Evolutionary conservation across 345 rosid genomes (phyloP).

Genomic region (Alliaria petiolata): DNA sequence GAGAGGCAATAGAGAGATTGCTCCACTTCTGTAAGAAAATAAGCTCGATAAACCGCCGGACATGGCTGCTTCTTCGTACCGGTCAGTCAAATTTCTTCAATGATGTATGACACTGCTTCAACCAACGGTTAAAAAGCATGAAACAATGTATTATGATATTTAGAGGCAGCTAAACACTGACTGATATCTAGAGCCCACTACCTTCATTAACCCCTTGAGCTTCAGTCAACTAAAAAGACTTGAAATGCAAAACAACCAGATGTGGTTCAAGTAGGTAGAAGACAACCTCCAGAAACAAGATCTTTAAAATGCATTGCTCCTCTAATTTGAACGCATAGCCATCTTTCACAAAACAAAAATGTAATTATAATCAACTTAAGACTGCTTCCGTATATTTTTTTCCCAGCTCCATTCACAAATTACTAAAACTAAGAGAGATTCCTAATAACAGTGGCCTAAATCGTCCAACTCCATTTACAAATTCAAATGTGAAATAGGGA

Average conservation of each 20-base stretch:
- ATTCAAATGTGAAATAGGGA: not conserved
- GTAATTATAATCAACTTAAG: not conserved
- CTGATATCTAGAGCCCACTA: not conserved
- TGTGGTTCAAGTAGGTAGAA: not conserved
- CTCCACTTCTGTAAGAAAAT: slow-evolving; percentile 26
- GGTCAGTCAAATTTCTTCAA: not conserved
- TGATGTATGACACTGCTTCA: not conserved
- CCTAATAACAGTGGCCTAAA: too few species aligned
- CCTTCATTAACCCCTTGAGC: not conserved
- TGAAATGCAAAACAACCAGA: too few species aligned
- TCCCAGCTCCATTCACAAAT: not conserved
- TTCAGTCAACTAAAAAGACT: not conserved
- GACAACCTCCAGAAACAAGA: not conserved
- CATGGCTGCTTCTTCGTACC: slow-evolving; percentile 16
- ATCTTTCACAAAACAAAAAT: not conserved
- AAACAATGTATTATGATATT: not conserved
- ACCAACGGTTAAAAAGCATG: not conserved
- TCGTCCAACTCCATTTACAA: too few species aligned
- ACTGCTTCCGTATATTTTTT: not conserved
- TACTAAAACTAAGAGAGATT: too few species aligned
- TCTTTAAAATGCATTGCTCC: not conserved
- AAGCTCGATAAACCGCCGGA: slow-evolving; percentile 27
- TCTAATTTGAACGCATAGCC: not conserved
- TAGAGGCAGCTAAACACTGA: not conserved
- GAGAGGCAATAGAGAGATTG: slow-evolving; percentile 13